Evolutionary conservation across 2,329 filamentous ascomycete species (phyloP).

Genomic region (Ophiostoma novo-ulmi): DNA sequence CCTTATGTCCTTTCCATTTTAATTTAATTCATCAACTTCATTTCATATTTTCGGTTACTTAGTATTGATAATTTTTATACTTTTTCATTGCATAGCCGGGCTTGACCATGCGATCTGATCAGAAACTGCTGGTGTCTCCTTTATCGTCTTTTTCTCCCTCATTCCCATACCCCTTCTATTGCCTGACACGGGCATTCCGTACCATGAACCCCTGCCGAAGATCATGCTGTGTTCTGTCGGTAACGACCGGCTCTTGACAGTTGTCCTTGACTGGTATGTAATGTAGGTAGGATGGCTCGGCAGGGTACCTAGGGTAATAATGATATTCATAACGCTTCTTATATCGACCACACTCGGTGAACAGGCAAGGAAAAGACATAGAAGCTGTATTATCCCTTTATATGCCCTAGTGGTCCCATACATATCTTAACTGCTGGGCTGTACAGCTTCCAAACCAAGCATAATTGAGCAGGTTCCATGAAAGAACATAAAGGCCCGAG

Average conservation of each 20-base stretch:
- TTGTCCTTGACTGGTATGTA: background rate
- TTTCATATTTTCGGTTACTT: no score
- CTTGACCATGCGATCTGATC: conserved; percentile 10
- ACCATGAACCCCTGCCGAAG: conserved; percentile 1
- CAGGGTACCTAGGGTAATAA: background rate
- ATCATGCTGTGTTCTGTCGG: conserved; percentile 7
- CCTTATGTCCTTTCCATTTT: background rate
- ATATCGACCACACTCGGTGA: background rate
- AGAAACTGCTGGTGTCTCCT: conserved; percentile 1
- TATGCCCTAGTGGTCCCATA: background rate
- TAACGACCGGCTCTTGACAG: background rate
- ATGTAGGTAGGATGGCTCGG: background rate
- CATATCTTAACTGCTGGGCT: background rate
- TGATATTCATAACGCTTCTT: background rate
- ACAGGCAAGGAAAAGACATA: background rate
- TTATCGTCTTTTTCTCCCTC: background rate
- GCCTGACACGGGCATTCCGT: background rate
- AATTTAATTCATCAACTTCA: background rate
- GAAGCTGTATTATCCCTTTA: background rate
- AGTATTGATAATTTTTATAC: background rate
- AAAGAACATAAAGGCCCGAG: background rate
- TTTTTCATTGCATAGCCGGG: background rate
- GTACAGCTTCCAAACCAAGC: background rate
- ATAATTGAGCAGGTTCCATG: background rate
- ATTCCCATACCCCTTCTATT: conserved; percentile 5